phyloP scores from a whole-genome alignment of 805 yeast species.

The Dipodascus albidus region DNA sequence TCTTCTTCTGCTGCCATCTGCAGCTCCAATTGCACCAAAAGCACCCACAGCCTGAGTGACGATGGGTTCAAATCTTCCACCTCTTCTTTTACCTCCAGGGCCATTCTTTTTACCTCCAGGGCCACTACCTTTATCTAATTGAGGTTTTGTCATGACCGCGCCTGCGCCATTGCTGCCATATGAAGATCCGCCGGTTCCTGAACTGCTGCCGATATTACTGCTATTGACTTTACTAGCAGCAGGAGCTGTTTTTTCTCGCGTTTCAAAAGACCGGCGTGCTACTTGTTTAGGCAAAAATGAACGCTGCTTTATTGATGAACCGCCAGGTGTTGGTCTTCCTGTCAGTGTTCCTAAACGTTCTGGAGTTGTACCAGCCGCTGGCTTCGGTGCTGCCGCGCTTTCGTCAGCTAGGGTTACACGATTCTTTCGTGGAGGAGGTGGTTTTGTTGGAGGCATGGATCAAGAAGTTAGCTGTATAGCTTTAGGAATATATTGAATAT shows the following conservation, averaged over 20 bases:
- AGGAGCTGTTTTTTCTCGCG: conserved; percentile 70
- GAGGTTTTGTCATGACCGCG: neutral
- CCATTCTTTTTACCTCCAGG: neutral
- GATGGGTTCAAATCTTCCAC: conserved; percentile 17
- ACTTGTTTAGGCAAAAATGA: conserved; percentile 83
- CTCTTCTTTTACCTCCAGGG: conserved; percentile 11
- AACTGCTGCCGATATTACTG: conserved; percentile 23
- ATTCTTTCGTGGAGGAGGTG: neutral
- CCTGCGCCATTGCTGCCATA: neutral
- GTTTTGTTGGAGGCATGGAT: conserved; percentile 1
- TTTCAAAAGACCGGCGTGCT: conserved; percentile 73
- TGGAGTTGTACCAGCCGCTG: too few relatives aligned
- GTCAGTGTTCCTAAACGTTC: conserved; percentile 2
- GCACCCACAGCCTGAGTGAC: conserved; percentile 26
- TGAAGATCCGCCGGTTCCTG: conserved; percentile 10
- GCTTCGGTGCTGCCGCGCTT: neutral
- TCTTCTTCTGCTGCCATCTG: conserved; percentile 5
- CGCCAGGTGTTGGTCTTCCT: conserved; percentile 4
- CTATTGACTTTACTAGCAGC: conserved; percentile 26
- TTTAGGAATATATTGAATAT: too few relatives aligned
- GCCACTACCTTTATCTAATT: neutral
- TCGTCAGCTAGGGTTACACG: neutral
- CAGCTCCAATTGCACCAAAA: conserved; percentile 23
- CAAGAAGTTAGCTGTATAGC: too few relatives aligned
- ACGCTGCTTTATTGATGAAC: conserved; percentile 9